These are phyloP conservation scores for Boletus huronensis DNA, from an alignment of 768 basidiomycete species.

Conservation along the genomic window DNA sequence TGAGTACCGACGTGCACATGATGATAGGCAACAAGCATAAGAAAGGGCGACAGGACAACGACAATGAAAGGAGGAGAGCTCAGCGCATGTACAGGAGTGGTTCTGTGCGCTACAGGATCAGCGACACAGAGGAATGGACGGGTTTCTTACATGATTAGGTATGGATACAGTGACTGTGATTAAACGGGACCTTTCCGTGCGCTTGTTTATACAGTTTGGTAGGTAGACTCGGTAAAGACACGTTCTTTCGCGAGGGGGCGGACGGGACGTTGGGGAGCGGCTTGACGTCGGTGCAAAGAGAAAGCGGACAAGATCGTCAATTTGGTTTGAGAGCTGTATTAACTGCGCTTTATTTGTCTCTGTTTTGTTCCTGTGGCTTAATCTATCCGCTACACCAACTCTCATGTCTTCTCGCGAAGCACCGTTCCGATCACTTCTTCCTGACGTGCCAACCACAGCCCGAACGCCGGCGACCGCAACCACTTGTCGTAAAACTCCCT, in stretches of 20 bases:
- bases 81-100: constrained; percentile 20
- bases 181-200: constrained; percentile 16
- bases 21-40: constrained; percentile 27
- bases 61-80: constrained; percentile 12
- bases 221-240: constrained; percentile 20
- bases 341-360: constrained; percentile 21
- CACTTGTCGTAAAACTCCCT: constrained; percentile 77
- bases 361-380: constrained; percentile 27
- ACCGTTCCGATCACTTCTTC: constrained; percentile 65
- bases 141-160: constrained; percentile 34
- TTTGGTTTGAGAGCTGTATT: constrained; percentile 14
- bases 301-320: constrained; percentile 6
- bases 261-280: neutral
- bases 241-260: constrained; percentile 4
- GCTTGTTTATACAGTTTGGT: constrained; percentile 23
- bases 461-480: constrained; percentile 74
- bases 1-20: constrained; percentile 38
- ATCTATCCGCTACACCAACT: neutral
- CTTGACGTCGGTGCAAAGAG: constrained; percentile 14
- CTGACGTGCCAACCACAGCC: constrained; percentile 73
- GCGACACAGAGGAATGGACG: constrained; percentile 18
- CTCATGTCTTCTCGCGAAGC: constrained; percentile 32
- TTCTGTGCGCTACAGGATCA: constrained; percentile 31
- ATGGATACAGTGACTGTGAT: constrained; percentile 31
- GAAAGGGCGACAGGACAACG: constrained; percentile 18